These are phyloP conservation scores for Populus ilicifolia DNA, from an alignment of 345 rosid species.

Conservation along the genomic window DNA sequence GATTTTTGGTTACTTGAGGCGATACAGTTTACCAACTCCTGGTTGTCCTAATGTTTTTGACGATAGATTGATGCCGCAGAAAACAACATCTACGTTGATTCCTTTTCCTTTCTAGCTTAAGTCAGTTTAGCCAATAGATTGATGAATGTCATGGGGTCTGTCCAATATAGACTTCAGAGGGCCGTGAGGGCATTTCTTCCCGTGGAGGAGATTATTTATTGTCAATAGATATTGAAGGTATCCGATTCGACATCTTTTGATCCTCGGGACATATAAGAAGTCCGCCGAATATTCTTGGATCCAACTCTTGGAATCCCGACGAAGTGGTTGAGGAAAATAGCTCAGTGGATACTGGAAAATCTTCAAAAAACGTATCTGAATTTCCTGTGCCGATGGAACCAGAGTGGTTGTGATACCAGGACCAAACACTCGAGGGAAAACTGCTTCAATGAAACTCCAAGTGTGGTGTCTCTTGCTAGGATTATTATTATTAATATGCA, in stretches of 20 bases:
- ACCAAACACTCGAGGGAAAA: slow-evolving; percentile 85
- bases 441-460: slow-evolving; percentile 92
- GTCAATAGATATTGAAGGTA: slow-evolving; percentile 63
- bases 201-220: slow-evolving; percentile 20
- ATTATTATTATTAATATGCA: too few relatives aligned
- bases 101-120: too few relatives aligned
- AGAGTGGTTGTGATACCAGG: slow-evolving; percentile 87
- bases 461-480: slow-evolving; percentile 26
- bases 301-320: slow-evolving; percentile 15
- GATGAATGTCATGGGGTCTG: slow-evolving; percentile 38
- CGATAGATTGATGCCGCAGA: slow-evolving; percentile 68
- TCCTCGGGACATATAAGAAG: slow-evolving; percentile 51
- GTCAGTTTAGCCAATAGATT: too few relatives aligned
- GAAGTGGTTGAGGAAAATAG: slow-evolving; percentile 22
- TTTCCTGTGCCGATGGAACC: slow-evolving; percentile 73
- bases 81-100: slow-evolving; percentile 65
- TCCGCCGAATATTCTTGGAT: slow-evolving; percentile 13
- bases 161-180: slow-evolving; percentile 48
- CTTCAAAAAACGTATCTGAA: slow-evolving; percentile 24
- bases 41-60: slow-evolving; percentile 8
- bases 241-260: slow-evolving; percentile 56
- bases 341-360: slow-evolving; percentile 14
- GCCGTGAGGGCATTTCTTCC: slow-evolving; percentile 19
- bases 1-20: neutral
- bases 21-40: slow-evolving; percentile 6